Conservation (phyloP, 169 alveolate genomes). For the Eimeria falciformis region DNA sequence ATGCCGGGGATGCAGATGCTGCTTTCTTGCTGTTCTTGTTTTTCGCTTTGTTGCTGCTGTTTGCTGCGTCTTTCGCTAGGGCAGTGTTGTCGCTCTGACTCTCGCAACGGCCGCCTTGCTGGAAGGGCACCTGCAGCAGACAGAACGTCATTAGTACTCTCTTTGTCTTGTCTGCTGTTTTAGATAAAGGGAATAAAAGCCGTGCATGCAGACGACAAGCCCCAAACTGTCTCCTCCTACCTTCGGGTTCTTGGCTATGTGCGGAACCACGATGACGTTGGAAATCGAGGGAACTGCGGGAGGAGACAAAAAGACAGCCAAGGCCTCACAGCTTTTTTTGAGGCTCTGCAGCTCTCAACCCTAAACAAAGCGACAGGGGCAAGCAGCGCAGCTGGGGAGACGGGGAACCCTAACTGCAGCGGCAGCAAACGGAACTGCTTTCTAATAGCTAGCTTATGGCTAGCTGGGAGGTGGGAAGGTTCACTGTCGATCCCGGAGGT, state of each 20-base stretch:
- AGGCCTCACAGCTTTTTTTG: no score
- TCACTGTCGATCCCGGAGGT: slow-evolving; percentile 83
- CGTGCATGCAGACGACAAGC: neutral
- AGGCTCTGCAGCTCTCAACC: neutral
- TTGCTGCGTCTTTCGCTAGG: neutral
- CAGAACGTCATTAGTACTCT: neutral
- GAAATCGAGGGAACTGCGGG: neutral
- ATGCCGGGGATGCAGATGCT: neutral
- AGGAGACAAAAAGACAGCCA: neutral
- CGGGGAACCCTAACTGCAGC: neutral
- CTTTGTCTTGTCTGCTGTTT: neutral
- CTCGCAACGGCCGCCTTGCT: neutral
- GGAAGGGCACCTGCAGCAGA: neutral
- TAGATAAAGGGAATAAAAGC: neutral
- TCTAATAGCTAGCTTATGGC: neutral
- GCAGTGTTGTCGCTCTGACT: neutral
- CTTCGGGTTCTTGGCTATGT: neutral
- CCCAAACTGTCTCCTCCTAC: neutral
- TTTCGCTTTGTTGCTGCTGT: neutral
- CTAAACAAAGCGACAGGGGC: neutral
- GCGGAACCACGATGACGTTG: neutral
- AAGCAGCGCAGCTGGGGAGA: neutral
- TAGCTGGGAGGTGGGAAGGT: neutral
- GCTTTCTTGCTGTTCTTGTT: neutral
- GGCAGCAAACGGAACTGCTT: neutral